Evolutionary conservation across 495 filamentous ascomycete species (phyloP).

Genomic region (Lophium mytilinum): DNA sequence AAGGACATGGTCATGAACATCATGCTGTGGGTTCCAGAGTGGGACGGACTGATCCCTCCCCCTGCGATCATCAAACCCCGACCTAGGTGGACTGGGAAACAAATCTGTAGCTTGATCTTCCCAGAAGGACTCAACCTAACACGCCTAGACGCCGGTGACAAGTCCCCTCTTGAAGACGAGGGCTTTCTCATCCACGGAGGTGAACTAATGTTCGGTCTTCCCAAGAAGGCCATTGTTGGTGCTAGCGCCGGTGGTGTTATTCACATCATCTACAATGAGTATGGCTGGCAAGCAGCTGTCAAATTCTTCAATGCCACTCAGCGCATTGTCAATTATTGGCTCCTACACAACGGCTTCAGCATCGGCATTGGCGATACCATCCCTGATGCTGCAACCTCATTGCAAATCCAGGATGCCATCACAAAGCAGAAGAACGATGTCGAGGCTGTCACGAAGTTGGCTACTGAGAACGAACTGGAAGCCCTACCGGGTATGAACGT

Average conservation of each 20-base stretch:
- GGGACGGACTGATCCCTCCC: constrained; percentile 88
- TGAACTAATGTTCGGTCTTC: constrained; percentile 80
- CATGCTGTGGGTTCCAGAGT: constrained; percentile 92
- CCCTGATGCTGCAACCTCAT: constrained; percentile 72
- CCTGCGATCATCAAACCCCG: constrained; percentile 87
- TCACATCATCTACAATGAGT: constrained; percentile 94
- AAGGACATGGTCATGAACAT: constrained; percentile 91
- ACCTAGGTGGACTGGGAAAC: constrained; percentile 97
- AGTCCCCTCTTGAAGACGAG: constrained; percentile 58
- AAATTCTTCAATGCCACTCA: constrained; percentile 94
- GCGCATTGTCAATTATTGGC: constrained; percentile 90
- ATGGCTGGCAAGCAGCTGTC: constrained; percentile 73
- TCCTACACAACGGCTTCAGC: constrained; percentile 95
- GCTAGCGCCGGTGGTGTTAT: constrained; percentile 80
- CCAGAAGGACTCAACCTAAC: constrained; percentile 76
- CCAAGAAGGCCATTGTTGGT: constrained; percentile 91
- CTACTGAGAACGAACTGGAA: constrained; percentile 79
- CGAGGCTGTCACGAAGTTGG: constrained; percentile 57
- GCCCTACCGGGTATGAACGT: constrained; percentile 93
- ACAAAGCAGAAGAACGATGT: constrained; percentile 73
- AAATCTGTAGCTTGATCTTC: constrained; percentile 89
- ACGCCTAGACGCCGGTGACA: constrained; percentile 47
- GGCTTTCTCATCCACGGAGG: constrained; percentile 77
- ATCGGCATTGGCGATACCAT: constrained; percentile 99
- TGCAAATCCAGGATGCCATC: constrained; percentile 73